Evolutionary conservation across 2,329 filamentous ascomycete genomes (phyloP), one percentile per base, ranked within the genome.

Genomic region (Penicillium sp.): DNA sequence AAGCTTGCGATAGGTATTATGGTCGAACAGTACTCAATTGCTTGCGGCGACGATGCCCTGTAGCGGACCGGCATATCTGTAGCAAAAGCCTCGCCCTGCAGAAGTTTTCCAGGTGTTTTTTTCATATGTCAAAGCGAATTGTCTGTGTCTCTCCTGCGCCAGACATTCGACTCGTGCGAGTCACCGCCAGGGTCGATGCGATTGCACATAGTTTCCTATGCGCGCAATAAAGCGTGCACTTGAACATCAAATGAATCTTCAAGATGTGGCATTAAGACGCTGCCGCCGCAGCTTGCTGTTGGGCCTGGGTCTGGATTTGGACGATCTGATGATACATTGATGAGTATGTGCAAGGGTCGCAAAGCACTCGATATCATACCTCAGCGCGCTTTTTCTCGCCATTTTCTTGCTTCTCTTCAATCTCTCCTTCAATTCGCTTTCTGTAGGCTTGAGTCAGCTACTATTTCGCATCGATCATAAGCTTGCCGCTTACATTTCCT

Each of bases 401-500:
- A 62, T 77, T 77, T 16, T 76, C 73, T 52, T 84, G 75, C 33
- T 80, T 72, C 15, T 75, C 76, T 46, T 74, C 69, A 48, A 85
- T 83, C 55, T 80, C 77, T 31, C 69, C 70, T 56, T 85, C 82
- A 33, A 84, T 75, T 16, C 82, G 73, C 56, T 79, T 78, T 58
- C 80, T 84, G 45, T 30, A 30, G 20, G 27, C 13, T 30, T 38
- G 16, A 32, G 42, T 48, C 26, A 45, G 41, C 13, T 9, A 23
- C 13, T 16, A 16, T 30, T 31, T 32, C 13, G 11, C 23, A 9
- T 23, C 3, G 6, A 22, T 9, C 32, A 3, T 9, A 9, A 12
- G 15, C 13, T 17, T 9, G 23, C 36, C 37, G 61, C 81, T 64
- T 62, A 95, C 88, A 96, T 92, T 61, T 98, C 90, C 57, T 90